A percentile compares a stretch with the other conserved stretches of the same genome.
These are phyloP conservation scores for Metarhizium sp. DNA, from an alignment of 2,329 filamentous ascomycete species.

Conservation along the genomic window DNA sequence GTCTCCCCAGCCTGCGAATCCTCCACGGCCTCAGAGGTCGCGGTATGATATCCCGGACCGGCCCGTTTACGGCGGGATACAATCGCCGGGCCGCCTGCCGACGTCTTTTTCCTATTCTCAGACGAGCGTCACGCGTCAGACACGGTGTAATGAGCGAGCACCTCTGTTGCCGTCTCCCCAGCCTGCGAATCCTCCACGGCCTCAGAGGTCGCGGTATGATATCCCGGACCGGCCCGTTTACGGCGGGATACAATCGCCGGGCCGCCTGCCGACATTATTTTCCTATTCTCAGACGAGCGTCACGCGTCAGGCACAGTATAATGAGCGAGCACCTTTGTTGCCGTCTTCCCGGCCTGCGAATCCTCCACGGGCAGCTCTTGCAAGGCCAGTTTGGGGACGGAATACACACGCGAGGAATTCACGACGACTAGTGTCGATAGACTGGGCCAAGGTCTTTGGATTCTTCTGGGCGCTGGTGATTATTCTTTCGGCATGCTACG, in stretches of 20 bases:
- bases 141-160: no score
- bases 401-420: fast-evolving
- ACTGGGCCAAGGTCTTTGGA: not conserved
- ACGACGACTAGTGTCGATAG: not conserved
- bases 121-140: no score
- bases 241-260: not conserved
- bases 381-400: not conserved
- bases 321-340: no score
- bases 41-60: not conserved
- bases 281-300: not conserved
- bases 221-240: not conserved
- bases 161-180: not conserved
- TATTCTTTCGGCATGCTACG: not conserved
- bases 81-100: not conserved
- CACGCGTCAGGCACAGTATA: no score
- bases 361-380: not conserved
- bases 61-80: not conserved
- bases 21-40: not conserved
- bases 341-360: not conserved
- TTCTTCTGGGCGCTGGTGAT: not conserved
- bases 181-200: not conserved
- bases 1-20: not conserved
- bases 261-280: not conserved
- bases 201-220: not conserved
- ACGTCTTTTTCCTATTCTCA: not conserved